phyloP scores from a whole-genome alignment of 2,329 filamentous ascomycete genomes.

The Ophiostoma novo-ulmi region DNA sequence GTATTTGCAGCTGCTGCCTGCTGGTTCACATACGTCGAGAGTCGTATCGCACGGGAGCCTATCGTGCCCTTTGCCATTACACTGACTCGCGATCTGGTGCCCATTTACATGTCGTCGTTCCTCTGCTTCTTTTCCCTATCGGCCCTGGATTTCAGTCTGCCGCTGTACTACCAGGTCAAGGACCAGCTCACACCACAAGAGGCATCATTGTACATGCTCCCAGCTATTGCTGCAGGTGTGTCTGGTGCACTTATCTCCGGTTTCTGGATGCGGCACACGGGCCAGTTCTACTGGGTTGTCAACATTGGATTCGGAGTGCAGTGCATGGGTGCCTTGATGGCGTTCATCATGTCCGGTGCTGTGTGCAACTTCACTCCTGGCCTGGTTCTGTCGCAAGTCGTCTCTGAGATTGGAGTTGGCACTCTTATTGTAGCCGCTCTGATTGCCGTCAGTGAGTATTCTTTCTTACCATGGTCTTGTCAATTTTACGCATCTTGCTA shows the following conservation, averaged over 20 bases:
- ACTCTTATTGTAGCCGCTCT: not conserved
- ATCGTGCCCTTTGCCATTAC: slow-evolving; percentile 42
- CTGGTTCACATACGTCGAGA: slow-evolving; percentile 30
- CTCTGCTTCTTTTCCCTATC: slow-evolving; percentile 27
- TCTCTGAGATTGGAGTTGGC: not conserved
- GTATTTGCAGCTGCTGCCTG: not conserved
- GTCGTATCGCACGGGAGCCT: slow-evolving; percentile 36
- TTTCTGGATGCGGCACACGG: slow-evolving; percentile 14
- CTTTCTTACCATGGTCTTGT: not conserved
- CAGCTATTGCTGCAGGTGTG: not conserved
- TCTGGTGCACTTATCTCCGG: not conserved
- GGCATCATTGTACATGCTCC: slow-evolving; percentile 11
- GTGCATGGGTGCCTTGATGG: not conserved
- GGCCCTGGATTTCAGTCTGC: slow-evolving; percentile 44
- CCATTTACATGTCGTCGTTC: slow-evolving; percentile 37
- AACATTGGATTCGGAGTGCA: not conserved
- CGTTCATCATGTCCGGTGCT: not conserved
- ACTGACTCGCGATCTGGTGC: slow-evolving; percentile 37
- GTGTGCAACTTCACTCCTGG: not conserved
- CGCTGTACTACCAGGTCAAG: slow-evolving; percentile 50
- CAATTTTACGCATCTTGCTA: not conserved
- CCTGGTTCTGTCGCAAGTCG: not conserved
- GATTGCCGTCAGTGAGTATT: slow-evolving; percentile 9
- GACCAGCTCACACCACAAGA: slow-evolving; percentile 6
- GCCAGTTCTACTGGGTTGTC: slow-evolving; percentile 7